A percentile compares a stretch with the other conserved stretches of the same genome.
Conservation (phyloP, 768 basidiomycete species). For the Paxillus rubicundulus region DNA sequence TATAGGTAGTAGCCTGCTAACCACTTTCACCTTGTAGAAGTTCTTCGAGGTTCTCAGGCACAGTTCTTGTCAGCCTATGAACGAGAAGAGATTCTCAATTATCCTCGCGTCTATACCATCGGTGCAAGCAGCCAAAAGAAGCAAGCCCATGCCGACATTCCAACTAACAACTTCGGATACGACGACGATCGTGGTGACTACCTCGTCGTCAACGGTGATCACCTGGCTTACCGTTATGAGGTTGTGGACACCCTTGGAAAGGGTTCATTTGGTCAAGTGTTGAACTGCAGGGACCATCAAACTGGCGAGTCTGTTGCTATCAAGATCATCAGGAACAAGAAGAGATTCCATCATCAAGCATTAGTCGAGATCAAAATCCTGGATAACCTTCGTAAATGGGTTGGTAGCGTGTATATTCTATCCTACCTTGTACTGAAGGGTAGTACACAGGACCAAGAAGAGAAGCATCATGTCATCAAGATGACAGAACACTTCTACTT, state of each 20-base stretch:
- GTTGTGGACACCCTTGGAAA: slow-evolving; percentile 90
- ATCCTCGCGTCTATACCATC: slow-evolving; percentile 76
- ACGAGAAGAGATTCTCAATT: slow-evolving; percentile 87
- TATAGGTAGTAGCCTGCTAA: slow-evolving; percentile 5
- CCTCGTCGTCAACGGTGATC: slow-evolving; percentile 83
- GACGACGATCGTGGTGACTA: slow-evolving; percentile 99
- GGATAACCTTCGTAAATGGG: slow-evolving; percentile 97
- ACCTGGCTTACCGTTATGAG: slow-evolving; percentile 97
- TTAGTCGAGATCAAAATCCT: slow-evolving; percentile 99
- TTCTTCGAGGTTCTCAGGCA: slow-evolving; percentile 63
- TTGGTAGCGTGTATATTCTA: slow-evolving; percentile 36
- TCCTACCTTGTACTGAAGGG: background rate
- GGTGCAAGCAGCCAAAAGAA: slow-evolving; percentile 85
- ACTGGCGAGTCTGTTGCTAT: slow-evolving; percentile 96
- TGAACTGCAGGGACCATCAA: slow-evolving; percentile 92
- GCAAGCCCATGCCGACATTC: slow-evolving; percentile 64
- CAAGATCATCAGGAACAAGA: slow-evolving; percentile 99
- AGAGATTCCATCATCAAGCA: slow-evolving; percentile 97
- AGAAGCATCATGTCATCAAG: slow-evolving; percentile 95
- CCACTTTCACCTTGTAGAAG: slow-evolving; percentile 38
- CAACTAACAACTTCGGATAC: slow-evolving; percentile 89
- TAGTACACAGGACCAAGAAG: slow-evolving; percentile 82
- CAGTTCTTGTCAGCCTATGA: slow-evolving; percentile 85
- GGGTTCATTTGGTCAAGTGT: slow-evolving; percentile 96
- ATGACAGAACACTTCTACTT: slow-evolving; percentile 99